phyloP scores from a whole-genome alignment of 257 asterid genomes.

The Capsicum rhomboideum region DNA sequence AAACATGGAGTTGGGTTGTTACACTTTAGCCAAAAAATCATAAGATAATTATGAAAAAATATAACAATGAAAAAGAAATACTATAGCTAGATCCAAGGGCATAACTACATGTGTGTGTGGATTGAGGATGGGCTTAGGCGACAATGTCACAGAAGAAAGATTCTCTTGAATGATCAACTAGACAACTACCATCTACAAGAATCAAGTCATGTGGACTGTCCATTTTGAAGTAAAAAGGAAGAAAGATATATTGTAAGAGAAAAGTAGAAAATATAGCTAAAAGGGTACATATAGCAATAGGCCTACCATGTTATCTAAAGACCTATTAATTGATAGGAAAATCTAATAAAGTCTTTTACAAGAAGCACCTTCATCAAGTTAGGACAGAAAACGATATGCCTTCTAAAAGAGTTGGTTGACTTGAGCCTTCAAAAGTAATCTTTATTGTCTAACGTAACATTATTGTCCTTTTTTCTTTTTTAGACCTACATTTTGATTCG shows the following conservation, averaged over 20 bases:
- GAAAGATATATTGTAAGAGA: neutral
- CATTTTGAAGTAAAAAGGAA: neutral
- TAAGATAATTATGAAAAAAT: too few species aligned
- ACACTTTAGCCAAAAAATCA: too few species aligned
- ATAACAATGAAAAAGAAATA: neutral
- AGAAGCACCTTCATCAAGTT: neutral
- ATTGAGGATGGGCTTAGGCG: neutral
- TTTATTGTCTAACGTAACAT: neutral
- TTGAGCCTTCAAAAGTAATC: neutral
- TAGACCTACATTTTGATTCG: neutral
- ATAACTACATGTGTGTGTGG: neutral
- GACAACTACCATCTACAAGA: neutral
- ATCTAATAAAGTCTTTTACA: neutral
- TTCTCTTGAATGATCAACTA: neutral
- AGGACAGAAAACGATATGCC: neutral
- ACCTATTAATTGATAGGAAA: neutral
- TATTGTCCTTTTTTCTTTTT: neutral
- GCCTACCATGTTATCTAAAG: conserved; percentile 2
- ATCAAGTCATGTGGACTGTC: neutral
- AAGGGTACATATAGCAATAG: neutral
- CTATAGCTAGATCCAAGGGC: neutral
- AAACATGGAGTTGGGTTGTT: neutral
- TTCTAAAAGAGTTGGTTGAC: neutral
- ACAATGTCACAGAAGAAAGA: neutral
- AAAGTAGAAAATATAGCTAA: neutral